Evolutionary conservation across 2,329 filamentous ascomycete genomes (phyloP).

Genomic region (Hortaea werneckii): DNA sequence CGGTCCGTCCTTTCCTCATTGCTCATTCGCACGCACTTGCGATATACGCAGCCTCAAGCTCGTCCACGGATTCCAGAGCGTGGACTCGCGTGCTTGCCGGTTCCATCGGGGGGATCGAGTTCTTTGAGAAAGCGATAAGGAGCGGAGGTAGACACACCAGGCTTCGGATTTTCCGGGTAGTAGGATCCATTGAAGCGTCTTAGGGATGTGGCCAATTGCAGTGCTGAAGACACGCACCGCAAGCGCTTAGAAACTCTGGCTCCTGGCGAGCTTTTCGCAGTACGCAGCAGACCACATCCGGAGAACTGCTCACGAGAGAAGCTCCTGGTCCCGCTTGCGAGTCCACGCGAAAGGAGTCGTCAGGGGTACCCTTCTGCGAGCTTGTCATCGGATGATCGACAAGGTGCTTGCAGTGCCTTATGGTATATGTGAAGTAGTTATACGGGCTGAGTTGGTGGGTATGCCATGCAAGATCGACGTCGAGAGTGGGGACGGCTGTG

Average conservation of each 20-base stretch:
- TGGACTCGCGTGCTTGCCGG: too few species aligned
- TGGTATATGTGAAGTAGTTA: slow-evolving; percentile 52
- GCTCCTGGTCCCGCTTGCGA: slow-evolving; percentile 55
- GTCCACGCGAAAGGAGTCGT: slow-evolving; percentile 63
- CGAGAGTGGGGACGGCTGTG: slow-evolving; percentile 58
- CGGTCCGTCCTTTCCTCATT: too few species aligned
- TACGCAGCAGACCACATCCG: slow-evolving; percentile 45
- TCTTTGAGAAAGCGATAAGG: too few species aligned
- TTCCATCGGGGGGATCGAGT: too few species aligned
- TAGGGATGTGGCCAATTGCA: too few species aligned
- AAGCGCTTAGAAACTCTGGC: too few species aligned
- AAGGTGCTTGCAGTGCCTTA: slow-evolving; percentile 43
- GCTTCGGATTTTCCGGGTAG: too few species aligned
- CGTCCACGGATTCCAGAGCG: too few species aligned
- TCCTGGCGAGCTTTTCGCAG: slow-evolving; percentile 15
- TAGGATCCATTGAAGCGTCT: too few species aligned
- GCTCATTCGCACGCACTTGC: too few species aligned
- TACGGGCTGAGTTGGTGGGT: slow-evolving; percentile 63
- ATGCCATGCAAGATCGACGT: slow-evolving; percentile 70
- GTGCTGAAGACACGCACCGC: slow-evolving; percentile 46
- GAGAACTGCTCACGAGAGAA: slow-evolving; percentile 57
- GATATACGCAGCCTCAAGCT: too few species aligned
- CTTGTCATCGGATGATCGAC: slow-evolving; percentile 74
- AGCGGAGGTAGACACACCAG: too few species aligned
- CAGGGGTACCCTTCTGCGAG: slow-evolving; percentile 55